Conservation (phyloP, 176 grass and related monocot genomes). For the Phoenix roebelenii region DNA sequence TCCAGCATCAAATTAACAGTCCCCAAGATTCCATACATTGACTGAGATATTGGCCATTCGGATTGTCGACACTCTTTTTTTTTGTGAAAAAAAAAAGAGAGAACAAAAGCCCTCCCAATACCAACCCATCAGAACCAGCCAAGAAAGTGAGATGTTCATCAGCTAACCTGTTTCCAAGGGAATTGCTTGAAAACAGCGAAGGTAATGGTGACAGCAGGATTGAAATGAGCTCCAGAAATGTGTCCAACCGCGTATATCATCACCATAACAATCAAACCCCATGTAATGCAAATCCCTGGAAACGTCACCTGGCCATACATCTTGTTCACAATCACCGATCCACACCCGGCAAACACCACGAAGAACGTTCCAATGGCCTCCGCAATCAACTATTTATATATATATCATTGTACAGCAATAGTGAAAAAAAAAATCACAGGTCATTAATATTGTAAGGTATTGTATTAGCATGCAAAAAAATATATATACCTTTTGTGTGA, state of each 20-base stretch:
- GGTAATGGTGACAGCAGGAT: slow-evolving; percentile 50
- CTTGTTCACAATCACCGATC: slow-evolving; percentile 41
- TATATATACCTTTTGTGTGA: too few relatives aligned
- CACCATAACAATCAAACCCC: slow-evolving; percentile 34
- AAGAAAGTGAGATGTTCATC: too few relatives aligned
- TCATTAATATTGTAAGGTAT: too few relatives aligned
- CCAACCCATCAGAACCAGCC: too few relatives aligned
- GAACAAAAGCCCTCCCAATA: too few relatives aligned
- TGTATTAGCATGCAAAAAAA: too few relatives aligned
- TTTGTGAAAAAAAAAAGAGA: too few relatives aligned
- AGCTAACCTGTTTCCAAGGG: slow-evolving; percentile 15
- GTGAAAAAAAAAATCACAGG: neutral
- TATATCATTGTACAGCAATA: neutral
- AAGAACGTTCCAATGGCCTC: slow-evolving; percentile 20
- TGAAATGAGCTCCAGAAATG: slow-evolving; percentile 36
- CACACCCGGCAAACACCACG: slow-evolving; percentile 11
- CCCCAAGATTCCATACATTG: too few relatives aligned
- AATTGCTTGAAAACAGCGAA: slow-evolving; percentile 38
- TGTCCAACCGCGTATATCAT: slow-evolving; percentile 35
- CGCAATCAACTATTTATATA: neutral
- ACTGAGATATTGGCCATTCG: too few relatives aligned
- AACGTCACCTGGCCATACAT: slow-evolving; percentile 32
- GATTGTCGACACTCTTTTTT: too few relatives aligned
- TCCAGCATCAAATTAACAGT: too few relatives aligned
- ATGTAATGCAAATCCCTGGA: slow-evolving; percentile 29